Evolutionary conservation across 805 yeast genomes (phyloP), one percentile per base, ranked within the genome.

Genomic region (Candida succiphila): DNA sequence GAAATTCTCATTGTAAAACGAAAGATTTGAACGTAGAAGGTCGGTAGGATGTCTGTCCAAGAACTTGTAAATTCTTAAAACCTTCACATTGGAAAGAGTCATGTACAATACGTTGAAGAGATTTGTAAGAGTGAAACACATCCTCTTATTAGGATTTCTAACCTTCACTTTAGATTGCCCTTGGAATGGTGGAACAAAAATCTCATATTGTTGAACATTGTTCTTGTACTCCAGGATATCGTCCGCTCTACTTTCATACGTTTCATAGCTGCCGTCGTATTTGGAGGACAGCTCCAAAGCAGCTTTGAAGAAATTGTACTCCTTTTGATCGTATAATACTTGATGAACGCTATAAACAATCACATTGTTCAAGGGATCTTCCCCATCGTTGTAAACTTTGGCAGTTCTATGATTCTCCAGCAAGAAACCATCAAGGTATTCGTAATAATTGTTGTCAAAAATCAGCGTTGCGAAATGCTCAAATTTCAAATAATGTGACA

Each of bases 401-500:
- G 58, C 35, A 22, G 43, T 47, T 25, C 48, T 31, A 25, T 48
- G 51, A 33, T 58, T 57, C 27, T 53, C 44, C 18, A 48, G 48
- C 20, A 59, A 36, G 30, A 51, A 46, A 32, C 53, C 51, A 45
- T 63, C 60, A 8, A 64, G 51, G 7, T 56, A 43, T 23, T 58
- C 39, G 33, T 68, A 67, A 38, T 58, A 80, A 37, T 77, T 75
- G 20, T 79, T 71, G 51, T 92, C 97, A 52, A 79, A 82, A 18
- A 92, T 53, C 28, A 88, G 51, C 0, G 83, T 69, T 6, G 80
- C 54, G 12, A 89, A 58, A 45, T 78, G 83, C 51, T 86, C 94
- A 51, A 69, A 78, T 52, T 89, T 88, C 41, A 88, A 52, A 2
- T 86, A 60, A 51, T 92, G 96, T 29, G 75, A 79, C 8, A 68